Percentiles rank a stretch among this genome's conserved stretches.
phyloP scores from a whole-genome alignment of 2,329 filamentous ascomycete genomes.

The Fusarium pseudonygamai region DNA sequence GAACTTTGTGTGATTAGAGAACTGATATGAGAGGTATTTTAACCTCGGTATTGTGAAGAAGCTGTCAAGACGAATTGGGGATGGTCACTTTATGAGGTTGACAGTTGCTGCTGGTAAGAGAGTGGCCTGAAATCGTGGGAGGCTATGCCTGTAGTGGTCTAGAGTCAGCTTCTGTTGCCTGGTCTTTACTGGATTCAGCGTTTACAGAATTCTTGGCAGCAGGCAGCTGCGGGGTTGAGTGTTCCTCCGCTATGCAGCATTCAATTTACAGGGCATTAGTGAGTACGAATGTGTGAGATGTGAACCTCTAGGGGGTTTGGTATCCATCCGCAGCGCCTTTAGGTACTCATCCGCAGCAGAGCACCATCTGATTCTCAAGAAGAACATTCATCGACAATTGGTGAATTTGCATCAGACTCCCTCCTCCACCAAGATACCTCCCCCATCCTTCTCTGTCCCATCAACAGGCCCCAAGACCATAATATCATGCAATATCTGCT shows the following conservation, averaged over 20 bases:
- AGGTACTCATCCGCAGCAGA: too few relatives aligned
- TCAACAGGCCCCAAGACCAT: not conserved
- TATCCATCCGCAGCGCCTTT: too few relatives aligned
- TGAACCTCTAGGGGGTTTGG: too few relatives aligned
- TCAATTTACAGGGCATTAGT: too few relatives aligned
- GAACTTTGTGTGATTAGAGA: not conserved
- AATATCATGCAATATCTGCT: constrained; percentile 12
- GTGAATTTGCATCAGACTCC: not conserved
- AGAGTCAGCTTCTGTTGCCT: not conserved
- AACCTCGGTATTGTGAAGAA: not conserved
- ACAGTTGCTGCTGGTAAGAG: not conserved
- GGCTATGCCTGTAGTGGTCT: not conserved
- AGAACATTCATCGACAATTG: not conserved
- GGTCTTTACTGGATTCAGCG: not conserved
- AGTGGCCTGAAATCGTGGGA: not conserved
- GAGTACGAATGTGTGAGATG: too few relatives aligned
- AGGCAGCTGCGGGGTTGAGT: not conserved
- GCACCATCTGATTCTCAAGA: not conserved
- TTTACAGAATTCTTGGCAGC: not conserved
- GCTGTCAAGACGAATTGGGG: not conserved
- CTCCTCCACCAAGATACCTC: not conserved
- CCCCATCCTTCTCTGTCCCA: not conserved
- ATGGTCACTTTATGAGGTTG: not conserved
- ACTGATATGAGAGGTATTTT: not conserved
- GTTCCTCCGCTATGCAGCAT: not conserved